Percentiles rank a stretch among this genome's conserved stretches.
These are phyloP conservation scores for Ormosia emarginata DNA, from an alignment of 306 rosid species.

Conservation along the genomic window DNA sequence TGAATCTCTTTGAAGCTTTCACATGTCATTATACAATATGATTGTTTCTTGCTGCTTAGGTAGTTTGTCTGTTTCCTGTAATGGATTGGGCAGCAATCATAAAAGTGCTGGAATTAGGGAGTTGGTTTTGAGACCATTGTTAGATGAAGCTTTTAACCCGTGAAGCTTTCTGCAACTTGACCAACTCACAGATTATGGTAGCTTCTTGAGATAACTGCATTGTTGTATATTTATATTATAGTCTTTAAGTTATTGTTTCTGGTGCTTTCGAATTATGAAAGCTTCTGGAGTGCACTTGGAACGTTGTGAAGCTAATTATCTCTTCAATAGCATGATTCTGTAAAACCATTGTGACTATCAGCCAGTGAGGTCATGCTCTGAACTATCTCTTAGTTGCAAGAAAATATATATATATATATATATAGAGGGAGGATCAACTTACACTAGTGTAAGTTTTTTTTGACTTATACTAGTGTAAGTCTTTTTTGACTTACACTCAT, in stretches of 20 bases:
- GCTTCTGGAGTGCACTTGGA: neutral
- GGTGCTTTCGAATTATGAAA: neutral
- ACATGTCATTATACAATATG: neutral
- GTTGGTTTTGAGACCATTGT: neutral
- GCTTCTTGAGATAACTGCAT: neutral
- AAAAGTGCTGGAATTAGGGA: neutral
- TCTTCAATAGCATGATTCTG: neutral
- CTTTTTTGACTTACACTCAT: no score
- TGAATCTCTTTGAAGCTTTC: constrained; percentile 25
- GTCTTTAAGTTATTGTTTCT: neutral
- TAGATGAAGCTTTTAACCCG: neutral
- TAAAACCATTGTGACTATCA: neutral
- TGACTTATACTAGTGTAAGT: no score
- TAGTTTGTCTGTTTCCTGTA: neutral
- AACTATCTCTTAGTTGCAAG: no score
- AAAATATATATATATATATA: no score
- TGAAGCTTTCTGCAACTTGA: neutral
- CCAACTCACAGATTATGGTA: neutral
- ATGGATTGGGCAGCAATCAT: neutral
- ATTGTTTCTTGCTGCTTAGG: constrained; percentile 10
- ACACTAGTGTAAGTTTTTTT: no score
- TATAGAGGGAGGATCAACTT: no score
- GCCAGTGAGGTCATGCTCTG: neutral
- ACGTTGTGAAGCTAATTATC: neutral
- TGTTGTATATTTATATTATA: neutral